phyloP scores from a whole-genome alignment of 345 rosid species.

The Triadica sebifera region DNA sequence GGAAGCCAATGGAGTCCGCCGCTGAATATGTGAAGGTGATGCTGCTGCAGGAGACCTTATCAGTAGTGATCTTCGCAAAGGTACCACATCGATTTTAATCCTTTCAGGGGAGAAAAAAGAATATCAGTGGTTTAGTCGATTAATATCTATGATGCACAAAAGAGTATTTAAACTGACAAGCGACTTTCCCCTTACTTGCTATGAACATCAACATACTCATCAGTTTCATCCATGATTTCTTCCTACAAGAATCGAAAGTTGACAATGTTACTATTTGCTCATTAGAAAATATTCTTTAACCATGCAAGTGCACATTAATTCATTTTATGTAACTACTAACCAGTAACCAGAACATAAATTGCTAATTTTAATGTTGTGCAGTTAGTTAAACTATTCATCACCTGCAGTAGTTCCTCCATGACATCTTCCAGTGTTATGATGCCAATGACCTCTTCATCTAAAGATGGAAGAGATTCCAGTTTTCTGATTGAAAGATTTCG shows the following conservation, averaged over 20 bases:
- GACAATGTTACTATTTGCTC: no score
- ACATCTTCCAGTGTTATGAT: conserved; percentile 91
- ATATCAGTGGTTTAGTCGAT: background rate
- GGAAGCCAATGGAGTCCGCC: conserved; percentile 34
- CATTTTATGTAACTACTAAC: no score
- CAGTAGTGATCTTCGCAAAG: conserved; percentile 32
- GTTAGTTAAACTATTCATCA: conserved; percentile 2
- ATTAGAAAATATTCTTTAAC: no score
- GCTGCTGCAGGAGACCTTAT: conserved; percentile 35
- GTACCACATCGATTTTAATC: conserved; percentile 53
- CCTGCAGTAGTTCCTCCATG: conserved; percentile 83
- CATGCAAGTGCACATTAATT: no score
- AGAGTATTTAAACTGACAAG: background rate
- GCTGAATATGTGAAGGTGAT: conserved; percentile 30
- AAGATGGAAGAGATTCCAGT: conserved; percentile 31
- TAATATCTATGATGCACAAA: background rate
- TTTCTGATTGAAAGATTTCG: conserved; percentile 20
- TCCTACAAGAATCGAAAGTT: conserved; percentile 39
- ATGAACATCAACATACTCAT: conserved; percentile 55
- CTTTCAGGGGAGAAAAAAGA: conserved; percentile 23
- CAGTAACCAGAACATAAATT: background rate
- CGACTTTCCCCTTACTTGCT: conserved; percentile 34
- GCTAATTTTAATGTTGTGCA: background rate
- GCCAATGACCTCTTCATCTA: conserved; percentile 60
- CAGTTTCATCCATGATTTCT: conserved; percentile 80